A percentile compares a stretch with the other conserved stretches of the same genome.
Evolutionary conservation across 768 basidiomycete genomes (phyloP).

Genomic region (Sporobolomyces phaffii): DNA sequence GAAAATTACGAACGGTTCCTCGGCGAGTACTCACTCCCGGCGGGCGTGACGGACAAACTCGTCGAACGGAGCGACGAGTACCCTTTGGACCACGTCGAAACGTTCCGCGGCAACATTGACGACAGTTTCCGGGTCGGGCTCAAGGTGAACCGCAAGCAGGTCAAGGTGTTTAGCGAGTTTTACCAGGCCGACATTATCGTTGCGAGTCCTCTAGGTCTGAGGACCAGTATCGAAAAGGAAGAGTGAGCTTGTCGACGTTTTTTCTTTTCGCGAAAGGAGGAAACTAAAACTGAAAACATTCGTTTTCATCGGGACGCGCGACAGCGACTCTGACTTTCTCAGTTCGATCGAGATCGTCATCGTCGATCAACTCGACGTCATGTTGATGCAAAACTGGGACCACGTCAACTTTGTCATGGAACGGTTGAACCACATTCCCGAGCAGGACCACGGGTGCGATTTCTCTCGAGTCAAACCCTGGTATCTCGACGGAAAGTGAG

Average conservation of each 20-base stretch:
- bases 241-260: conserved; percentile 54
- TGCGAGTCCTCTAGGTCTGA: conserved; percentile 84
- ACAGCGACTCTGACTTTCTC: conserved; percentile 78
- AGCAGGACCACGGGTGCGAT: conserved; percentile 86
- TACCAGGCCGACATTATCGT: conserved; percentile 85
- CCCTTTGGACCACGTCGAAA: conserved; percentile 82
- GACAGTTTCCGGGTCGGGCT: conserved; percentile 88
- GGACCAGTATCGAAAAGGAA: conserved; percentile 89
- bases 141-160: conserved; percentile 83
- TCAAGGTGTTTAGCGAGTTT: conserved; percentile 85
- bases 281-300: too few relatives aligned
- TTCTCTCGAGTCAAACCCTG: conserved; percentile 96
- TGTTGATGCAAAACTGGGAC: conserved; percentile 99
- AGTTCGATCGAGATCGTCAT: conserved; percentile 86
- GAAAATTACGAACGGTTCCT: conserved; percentile 81
- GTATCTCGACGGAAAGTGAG: conserved; percentile 92
- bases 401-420: conserved; percentile 79
- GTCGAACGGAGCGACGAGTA: conserved; percentile 62
- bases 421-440: conserved; percentile 79
- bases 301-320: neutral
- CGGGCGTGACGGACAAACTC: conserved; percentile 73
- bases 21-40: conserved; percentile 73
- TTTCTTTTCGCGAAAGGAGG: too few relatives aligned
- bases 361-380: conserved; percentile 85
- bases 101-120: conserved; percentile 92